Percentiles rank a stretch among this genome's conserved stretches.
Evolutionary conservation across 108 stramenopile species (phyloP).

Genomic region (Skeletonema menzelii): DNA sequence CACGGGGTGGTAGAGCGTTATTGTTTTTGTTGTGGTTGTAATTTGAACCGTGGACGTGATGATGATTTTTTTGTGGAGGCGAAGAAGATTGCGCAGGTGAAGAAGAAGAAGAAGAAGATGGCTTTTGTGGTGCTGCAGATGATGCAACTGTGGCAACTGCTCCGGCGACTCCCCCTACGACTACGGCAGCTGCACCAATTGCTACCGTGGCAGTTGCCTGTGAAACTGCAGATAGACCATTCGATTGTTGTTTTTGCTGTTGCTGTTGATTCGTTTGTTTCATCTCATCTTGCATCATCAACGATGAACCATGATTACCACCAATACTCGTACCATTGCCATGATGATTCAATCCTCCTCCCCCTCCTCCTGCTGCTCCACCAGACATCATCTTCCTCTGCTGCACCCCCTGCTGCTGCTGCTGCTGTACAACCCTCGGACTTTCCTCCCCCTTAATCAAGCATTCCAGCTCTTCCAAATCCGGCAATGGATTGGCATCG

Average conservation of each 20-base stretch:
- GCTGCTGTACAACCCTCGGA: neutral
- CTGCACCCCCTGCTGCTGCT: too few species aligned
- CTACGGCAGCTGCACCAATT: conserved; percentile 7
- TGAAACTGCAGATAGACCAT: neutral
- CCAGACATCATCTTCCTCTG: neutral
- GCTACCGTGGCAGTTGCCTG: neutral
- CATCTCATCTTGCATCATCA: conserved; percentile 19
- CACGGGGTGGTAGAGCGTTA: conserved; percentile 16
- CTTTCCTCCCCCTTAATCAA: conserved; percentile 24
- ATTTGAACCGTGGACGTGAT: too few species aligned
- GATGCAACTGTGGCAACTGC: conserved; percentile 7
- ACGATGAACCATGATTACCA: neutral
- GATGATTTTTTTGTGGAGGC: too few species aligned
- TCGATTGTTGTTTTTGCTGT: neutral
- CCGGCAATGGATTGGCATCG: conserved; percentile 71
- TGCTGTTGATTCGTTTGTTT: neutral
- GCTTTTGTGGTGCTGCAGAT: conserved; percentile 5
- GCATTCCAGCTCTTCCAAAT: conserved; percentile 32
- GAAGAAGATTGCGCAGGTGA: neutral
- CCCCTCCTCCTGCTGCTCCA: neutral
- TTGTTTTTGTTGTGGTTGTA: neutral
- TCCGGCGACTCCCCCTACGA: conserved; percentile 2
- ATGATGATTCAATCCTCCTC: neutral
- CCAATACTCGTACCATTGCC: neutral
- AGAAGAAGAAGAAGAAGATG: neutral